Conservation (phyloP, 1,284 basidiomycete species). For the Cryptococcus sp. region DNA sequence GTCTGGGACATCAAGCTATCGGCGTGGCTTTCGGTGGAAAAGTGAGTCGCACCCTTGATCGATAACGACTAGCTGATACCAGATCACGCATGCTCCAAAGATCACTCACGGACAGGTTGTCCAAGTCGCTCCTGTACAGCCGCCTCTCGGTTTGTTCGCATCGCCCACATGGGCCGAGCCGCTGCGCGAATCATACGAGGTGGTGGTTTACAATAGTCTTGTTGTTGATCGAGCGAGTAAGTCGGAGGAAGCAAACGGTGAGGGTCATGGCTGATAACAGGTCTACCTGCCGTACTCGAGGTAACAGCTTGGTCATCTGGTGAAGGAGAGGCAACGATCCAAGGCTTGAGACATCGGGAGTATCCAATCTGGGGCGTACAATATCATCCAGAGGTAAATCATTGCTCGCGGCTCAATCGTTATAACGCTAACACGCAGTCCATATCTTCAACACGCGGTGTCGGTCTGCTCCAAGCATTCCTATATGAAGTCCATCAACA, state of each 20-base stretch:
- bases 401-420: neutral
- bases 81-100: slow-evolving; percentile 46
- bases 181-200: slow-evolving; percentile 52
- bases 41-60: slow-evolving; percentile 49
- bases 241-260: neutral
- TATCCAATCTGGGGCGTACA: slow-evolving; percentile 90
- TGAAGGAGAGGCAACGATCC: slow-evolving; percentile 37
- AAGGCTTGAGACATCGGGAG: slow-evolving; percentile 54
- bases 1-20: slow-evolving; percentile 87
- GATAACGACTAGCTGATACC: neutral
- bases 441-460: slow-evolving; percentile 48
- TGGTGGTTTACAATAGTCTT: slow-evolving; percentile 72
- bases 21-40: slow-evolving; percentile 69
- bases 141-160: slow-evolving; percentile 31
- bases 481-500: slow-evolving; percentile 30
- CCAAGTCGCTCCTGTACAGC: slow-evolving; percentile 48
- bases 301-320: slow-evolving; percentile 50
- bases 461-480: slow-evolving; percentile 45
- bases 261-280: slow-evolving; percentile 14
- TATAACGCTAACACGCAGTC: slow-evolving; percentile 36
- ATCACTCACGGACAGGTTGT: slow-evolving; percentile 73
- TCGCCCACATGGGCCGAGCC: slow-evolving; percentile 33
- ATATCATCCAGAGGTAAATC: slow-evolving; percentile 79
- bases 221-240: slow-evolving; percentile 44
- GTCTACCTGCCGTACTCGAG: slow-evolving; percentile 49